Evolutionary conservation across 2,329 filamentous ascomycete species (phyloP), one percentile per base, ranked within the genome.

Genomic region (Microsporum ferrugineum): DNA sequence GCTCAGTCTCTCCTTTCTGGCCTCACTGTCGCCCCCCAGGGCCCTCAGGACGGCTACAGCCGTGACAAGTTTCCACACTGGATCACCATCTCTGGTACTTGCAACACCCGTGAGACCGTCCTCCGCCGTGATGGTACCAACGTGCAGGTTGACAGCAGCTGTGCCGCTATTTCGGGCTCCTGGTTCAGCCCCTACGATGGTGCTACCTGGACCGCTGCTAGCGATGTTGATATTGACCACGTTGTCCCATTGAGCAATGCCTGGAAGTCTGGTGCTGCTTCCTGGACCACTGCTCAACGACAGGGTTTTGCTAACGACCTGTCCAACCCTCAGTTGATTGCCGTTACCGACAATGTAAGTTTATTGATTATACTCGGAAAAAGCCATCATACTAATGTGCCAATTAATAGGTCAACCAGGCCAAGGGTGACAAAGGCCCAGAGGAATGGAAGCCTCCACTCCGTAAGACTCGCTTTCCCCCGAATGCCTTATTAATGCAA

Each of bases 201-300:
- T 14, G 85, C 76, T 0, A 84, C 79, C 0, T 90, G 87, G 86
- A 86, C 83, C 0, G 76, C 78, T 0, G 82, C 88, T 0, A 81
- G 79, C 17, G 87, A 91, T 66, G 72, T 94, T 0, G 88, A 92
- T 66, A 92, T 94, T 63, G 89, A 94, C 71, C 89, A 94, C 71
- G 80, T 94, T 75, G 88, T 95, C 2, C 88, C 89, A 0, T 72
- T 95, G 63, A 86, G 86, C 70, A 89, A 91, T 69, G 88, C 88
- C 3, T 92, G 88, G 88, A 84, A 87, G 82, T 88, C 85, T 51
- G 88, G 88, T 23, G 88, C 89, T 10, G 79, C 81, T 5, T 72
- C 76, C 1, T 92, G 89, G 89, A 88, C 88, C 0, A 86, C 85
- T 0, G 75, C 79, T 23, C 79, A 82, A 68, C 83, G 89, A 61